Evolutionary conservation across 345 rosid genomes (phyloP).

Genomic region (Arabidopsis arenosa): DNA sequence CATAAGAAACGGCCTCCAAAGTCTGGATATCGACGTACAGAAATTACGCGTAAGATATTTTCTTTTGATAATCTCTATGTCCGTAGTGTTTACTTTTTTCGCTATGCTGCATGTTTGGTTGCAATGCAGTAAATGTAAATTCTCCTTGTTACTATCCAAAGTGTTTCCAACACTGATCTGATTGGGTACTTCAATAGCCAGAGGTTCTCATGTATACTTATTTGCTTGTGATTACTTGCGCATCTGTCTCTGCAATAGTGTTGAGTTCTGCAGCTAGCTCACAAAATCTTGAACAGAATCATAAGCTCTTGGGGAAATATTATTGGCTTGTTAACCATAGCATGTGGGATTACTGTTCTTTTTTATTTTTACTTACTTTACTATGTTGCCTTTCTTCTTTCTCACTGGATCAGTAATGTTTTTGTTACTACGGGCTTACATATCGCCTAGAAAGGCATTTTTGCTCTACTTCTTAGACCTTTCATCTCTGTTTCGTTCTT

Average conservation of each 20-base stretch:
- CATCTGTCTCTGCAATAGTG: slow-evolving; percentile 19
- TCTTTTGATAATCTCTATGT: slow-evolving; percentile 9
- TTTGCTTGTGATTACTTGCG: slow-evolving; percentile 20
- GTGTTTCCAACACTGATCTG: slow-evolving; percentile 15
- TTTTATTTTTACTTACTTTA: slow-evolving; percentile 16
- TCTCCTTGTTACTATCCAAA: slow-evolving; percentile 5
- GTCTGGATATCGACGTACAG: slow-evolving; percentile 86
- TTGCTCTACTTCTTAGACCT: slow-evolving; percentile 10
- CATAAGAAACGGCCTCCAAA: slow-evolving; percentile 77
- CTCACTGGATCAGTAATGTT: slow-evolving; percentile 26
- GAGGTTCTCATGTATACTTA: slow-evolving; percentile 19
- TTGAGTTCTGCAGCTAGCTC: slow-evolving; percentile 22
- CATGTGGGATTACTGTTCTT: neutral
- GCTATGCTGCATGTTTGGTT: slow-evolving; percentile 21
- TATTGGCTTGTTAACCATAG: slow-evolving; percentile 27
- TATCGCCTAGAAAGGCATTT: neutral
- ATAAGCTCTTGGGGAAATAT: neutral
- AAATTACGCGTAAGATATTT: slow-evolving; percentile 70
- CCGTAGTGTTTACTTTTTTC: neutral
- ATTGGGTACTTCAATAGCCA: slow-evolving; percentile 21
- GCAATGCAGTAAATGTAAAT: slow-evolving; percentile 21
- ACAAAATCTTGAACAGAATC: slow-evolving; percentile 23
- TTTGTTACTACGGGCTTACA: slow-evolving; percentile 22
- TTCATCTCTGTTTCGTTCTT: slow-evolving; percentile 26
- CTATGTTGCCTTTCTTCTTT: slow-evolving; percentile 15